A percentile compares a stretch with the other conserved stretches of the same genome.
These are phyloP conservation scores for Pythium apleroticum DNA, from an alignment of 352 stramenopile genomes.

Conservation along the genomic window DNA sequence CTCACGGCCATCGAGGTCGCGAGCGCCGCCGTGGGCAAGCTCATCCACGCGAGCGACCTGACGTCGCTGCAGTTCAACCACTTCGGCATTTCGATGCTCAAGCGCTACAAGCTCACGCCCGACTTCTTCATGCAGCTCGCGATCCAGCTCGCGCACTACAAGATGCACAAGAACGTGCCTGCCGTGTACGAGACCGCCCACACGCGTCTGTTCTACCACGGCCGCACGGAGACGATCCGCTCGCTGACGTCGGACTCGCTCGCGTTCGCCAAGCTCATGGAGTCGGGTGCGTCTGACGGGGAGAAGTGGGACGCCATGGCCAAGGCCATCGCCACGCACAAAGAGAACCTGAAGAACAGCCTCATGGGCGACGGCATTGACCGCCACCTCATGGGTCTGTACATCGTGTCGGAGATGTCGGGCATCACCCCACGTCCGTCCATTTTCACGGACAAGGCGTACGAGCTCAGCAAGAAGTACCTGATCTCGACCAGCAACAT, in stretches of 20 bases:
- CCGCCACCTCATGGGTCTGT: constrained; percentile 95
- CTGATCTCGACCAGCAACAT: constrained; percentile 96
- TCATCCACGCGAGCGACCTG: constrained; percentile 92
- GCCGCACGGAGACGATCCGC: constrained; percentile 92
- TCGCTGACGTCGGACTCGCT: constrained; percentile 89
- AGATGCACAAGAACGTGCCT: constrained; percentile 92
- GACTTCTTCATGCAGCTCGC: constrained; percentile 97
- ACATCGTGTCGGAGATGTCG: constrained; percentile 92
- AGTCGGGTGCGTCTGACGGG: constrained; percentile 37
- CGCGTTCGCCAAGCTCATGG: constrained; percentile 92
- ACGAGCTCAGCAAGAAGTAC: constrained; percentile 93
- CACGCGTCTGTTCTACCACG: constrained; percentile 97
- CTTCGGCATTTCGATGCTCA: constrained; percentile 92
- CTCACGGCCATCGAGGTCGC: constrained; percentile 85
- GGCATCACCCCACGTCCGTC: constrained; percentile 84
- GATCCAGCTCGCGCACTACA: constrained; percentile 97
- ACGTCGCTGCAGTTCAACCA: constrained; percentile 90
- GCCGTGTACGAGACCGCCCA: constrained; percentile 98
- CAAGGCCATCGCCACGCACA: constrained; percentile 89
- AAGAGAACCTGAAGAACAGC: constrained; percentile 87
- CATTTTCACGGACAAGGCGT: constrained; percentile 94
- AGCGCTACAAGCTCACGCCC: constrained; percentile 94
- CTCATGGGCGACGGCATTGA: constrained; percentile 91
- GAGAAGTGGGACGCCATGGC: constrained; percentile 88
- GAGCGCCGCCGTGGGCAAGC: constrained; percentile 87